Base-by-base conservation (phyloP, 345 rosid species). In the Barbarea vulgaris region DNA sequence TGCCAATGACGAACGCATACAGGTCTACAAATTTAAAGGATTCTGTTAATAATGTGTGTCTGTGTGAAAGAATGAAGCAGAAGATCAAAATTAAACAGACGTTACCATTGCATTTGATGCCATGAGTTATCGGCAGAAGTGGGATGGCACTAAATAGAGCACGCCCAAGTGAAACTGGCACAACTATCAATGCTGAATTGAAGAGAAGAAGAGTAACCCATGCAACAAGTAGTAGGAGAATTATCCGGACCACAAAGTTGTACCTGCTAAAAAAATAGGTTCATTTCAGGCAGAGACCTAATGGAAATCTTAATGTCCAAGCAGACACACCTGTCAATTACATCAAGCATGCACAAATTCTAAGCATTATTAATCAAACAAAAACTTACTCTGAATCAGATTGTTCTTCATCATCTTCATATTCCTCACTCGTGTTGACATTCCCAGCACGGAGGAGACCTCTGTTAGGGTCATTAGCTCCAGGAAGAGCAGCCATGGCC, bases 141-240 rank as follows among this genome's bases (percentile, higher is more conserved):
- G 99, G 99, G 78, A 96, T 88, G 75, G 88, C 85, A 82, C 88
- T 91, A 84, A 96, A 96, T 73, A 96, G 85, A 59, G 88, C 86
- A 69, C 97, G 97, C 28, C 99, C 99, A 63, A 96, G 89, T n/a
- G 97, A 88, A 69, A 96, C 86, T 22, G 99, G 98, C 12, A 96
- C 87, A 50, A 91, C 88, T 78, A 93, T 83, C 85, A 96, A 73
- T 54, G 94, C 89, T 3, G 99, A 93, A 84, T 93, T 91, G 84
- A 93, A 88, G 82, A 96, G 59, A 67, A 96, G 97, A 46, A 96
- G 85, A 24, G 99, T 91, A 87, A 96, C 88, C 99, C 98, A 96
- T 36, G 98, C 99, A 48, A 87, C 87, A 83, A 93, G 86, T 79
- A 96, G 83, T 76, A 96, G 81, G 61, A 93, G 89, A 64, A 93